phyloP scores from a whole-genome alignment of 768 basidiomycete species.

The Lactarius indigo region DNA sequence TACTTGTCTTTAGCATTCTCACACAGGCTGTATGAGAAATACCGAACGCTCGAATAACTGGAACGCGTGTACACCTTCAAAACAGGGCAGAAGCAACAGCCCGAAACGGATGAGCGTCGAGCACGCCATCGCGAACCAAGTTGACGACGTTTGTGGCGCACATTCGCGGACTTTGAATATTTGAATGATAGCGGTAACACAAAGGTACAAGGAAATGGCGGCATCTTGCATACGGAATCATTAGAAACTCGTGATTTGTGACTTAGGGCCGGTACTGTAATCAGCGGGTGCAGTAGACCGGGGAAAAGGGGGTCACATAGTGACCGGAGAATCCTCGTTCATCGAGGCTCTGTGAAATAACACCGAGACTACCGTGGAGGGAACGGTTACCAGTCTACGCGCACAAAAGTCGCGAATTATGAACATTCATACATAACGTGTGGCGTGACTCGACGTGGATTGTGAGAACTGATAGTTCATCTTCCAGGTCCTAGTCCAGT shows the following conservation, averaged over 20 bases:
- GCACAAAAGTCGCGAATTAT: neutral
- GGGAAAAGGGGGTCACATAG: neutral
- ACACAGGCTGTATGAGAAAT: neutral
- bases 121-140: constrained; percentile 24
- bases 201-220: neutral
- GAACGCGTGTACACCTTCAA: neutral
- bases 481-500: neutral
- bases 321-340: too few relatives aligned
- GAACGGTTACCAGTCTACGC: neutral
- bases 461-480: neutral
- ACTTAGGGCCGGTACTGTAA: neutral
- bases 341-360: neutral
- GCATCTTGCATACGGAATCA: neutral
- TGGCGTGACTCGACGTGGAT: neutral
- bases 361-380: neutral
- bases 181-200: neutral
- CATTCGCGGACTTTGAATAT: constrained; percentile 2
- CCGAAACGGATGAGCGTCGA: neutral
- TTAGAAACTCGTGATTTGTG: neutral
- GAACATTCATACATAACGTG: neutral
- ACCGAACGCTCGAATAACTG: neutral
- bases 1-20: neutral
- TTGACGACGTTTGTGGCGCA: constrained; percentile 26
- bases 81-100: neutral
- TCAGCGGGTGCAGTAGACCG: neutral